These are phyloP conservation scores for Malassezia obtusa DNA, from an alignment of 1,284 basidiomycete species.

Conservation along the genomic window DNA sequence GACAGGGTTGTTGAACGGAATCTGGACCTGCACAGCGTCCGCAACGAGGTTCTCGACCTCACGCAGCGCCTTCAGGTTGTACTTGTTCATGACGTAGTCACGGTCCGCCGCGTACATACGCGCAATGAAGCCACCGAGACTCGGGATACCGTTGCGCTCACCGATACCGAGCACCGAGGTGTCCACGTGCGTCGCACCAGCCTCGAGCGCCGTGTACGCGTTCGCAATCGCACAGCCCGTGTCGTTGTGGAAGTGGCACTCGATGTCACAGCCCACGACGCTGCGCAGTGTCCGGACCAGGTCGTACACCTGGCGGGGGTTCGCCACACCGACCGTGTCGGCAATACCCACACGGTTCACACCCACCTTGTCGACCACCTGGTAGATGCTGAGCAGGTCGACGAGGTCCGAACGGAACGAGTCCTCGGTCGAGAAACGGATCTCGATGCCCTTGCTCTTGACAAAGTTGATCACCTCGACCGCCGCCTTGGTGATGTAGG, in stretches of 20 bases:
- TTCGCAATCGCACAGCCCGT: slow-evolving; percentile 90
- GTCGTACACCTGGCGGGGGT: slow-evolving; percentile 97
- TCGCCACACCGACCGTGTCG: slow-evolving; percentile 97
- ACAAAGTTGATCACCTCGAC: slow-evolving; percentile 99
- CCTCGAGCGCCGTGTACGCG: slow-evolving; percentile 94
- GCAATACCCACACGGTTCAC: slow-evolving; percentile 99
- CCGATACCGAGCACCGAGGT: slow-evolving; percentile 80
- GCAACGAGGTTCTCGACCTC: slow-evolving; percentile 99
- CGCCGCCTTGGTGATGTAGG: slow-evolving; percentile 93
- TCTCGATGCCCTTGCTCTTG: slow-evolving; percentile 99
- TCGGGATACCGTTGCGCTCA: slow-evolving; percentile 97
- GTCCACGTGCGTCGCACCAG: slow-evolving; percentile 97
- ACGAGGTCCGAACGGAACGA: slow-evolving; percentile 99
- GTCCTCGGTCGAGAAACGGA: slow-evolving; percentile 98
- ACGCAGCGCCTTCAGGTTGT: slow-evolving; percentile 91
- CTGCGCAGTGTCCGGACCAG: slow-evolving; percentile 90
- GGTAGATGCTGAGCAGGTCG: slow-evolving; percentile 96
- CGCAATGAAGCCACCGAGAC: slow-evolving; percentile 90
- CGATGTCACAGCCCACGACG: slow-evolving; percentile 68
- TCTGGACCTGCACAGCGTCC: slow-evolving; percentile 93
- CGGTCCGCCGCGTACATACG: slow-evolving; percentile 76
- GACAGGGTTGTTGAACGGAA: slow-evolving; percentile 86
- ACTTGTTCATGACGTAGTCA: slow-evolving; percentile 98
- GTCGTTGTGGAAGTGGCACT: slow-evolving; percentile 98
- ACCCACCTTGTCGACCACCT: slow-evolving; percentile 98